Conservation (phyloP, 805 yeast genomes). For the Kuraishia hungarica region DNA sequence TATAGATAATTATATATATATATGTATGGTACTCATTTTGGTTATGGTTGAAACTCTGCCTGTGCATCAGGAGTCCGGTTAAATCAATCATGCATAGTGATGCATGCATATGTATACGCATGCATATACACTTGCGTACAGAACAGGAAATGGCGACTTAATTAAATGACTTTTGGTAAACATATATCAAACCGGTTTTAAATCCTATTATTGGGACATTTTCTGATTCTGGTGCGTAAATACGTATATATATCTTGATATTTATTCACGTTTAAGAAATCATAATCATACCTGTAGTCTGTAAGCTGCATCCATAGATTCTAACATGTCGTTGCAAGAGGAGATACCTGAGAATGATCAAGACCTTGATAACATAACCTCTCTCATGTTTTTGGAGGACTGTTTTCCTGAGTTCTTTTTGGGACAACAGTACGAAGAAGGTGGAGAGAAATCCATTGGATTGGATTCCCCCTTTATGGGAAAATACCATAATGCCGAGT, state of each 20-base stretch:
- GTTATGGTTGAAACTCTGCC: too few species aligned
- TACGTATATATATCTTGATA: background rate
- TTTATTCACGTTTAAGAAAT: background rate
- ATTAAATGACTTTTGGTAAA: background rate
- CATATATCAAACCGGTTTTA: too few species aligned
- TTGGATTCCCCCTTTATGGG: background rate
- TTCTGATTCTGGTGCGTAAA: background rate
- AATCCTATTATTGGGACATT: background rate
- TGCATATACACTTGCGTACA: background rate
- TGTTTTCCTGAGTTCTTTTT: background rate
- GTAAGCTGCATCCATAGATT: too few species aligned
- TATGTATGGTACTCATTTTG: too few species aligned
- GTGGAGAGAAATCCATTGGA: background rate
- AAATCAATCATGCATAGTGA: background rate
- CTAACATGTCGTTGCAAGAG: background rate
- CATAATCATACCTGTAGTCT: too few species aligned
- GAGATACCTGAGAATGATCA: background rate
- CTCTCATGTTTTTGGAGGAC: background rate
- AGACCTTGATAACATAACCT: background rate
- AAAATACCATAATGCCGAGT: background rate
- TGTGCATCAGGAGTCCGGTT: background rate
- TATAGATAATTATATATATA: background rate
- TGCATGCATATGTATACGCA: background rate
- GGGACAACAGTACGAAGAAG: background rate
- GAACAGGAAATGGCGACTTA: background rate